Conservation (phyloP, 2,329 filamentous ascomycete species). For the Aquanectria penicillioides region DNA sequence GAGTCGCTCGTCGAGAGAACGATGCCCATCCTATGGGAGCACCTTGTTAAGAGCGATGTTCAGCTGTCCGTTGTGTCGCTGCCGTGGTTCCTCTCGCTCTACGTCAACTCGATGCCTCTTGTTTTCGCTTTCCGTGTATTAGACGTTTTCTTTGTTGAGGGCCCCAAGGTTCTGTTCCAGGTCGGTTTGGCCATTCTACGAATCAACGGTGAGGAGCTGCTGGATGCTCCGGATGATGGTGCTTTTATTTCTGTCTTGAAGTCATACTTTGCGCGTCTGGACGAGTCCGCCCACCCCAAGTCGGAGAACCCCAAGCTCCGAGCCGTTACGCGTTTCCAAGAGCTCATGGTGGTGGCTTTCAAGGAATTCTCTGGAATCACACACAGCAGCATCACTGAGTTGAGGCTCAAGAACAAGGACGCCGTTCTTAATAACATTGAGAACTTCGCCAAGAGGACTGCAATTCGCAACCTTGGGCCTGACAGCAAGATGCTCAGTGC, state of each 20-base stretch:
- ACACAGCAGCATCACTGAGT: slow-evolving; percentile 88
- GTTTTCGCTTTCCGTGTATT: slow-evolving; percentile 97
- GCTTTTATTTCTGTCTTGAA: slow-evolving; percentile 97
- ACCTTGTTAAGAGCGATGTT: slow-evolving; percentile 95
- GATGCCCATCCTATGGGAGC: slow-evolving; percentile 98
- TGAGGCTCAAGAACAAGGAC: slow-evolving; percentile 92
- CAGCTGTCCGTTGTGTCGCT: slow-evolving; percentile 97
- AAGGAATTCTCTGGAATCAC: slow-evolving; percentile 98
- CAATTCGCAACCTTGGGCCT: slow-evolving; percentile 92
- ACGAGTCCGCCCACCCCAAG: slow-evolving; percentile 94
- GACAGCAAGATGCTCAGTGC: slow-evolving; percentile 91
- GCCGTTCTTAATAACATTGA: slow-evolving; percentile 95
- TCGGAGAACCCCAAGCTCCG: slow-evolving; percentile 95
- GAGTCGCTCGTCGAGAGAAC: slow-evolving; percentile 98
- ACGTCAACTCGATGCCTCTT: slow-evolving; percentile 99
- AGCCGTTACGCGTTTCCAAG: slow-evolving; percentile 94
- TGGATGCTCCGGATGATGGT: slow-evolving; percentile 93
- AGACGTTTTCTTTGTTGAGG: slow-evolving; percentile 98
- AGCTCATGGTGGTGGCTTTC: slow-evolving; percentile 98
- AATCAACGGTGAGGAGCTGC: slow-evolving; percentile 94
- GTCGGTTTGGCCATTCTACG: slow-evolving; percentile 95
- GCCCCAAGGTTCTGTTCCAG: slow-evolving; percentile 96
- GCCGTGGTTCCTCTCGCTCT: slow-evolving; percentile 97
- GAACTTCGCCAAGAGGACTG: slow-evolving; percentile 95
- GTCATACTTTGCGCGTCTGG: slow-evolving; percentile 89